A percentile compares a stretch with the other conserved stretches of the same genome.
Evolutionary conservation across 2,329 filamentous ascomycete genomes (phyloP).

Genomic region (Phialemonium atrogriseum): DNA sequence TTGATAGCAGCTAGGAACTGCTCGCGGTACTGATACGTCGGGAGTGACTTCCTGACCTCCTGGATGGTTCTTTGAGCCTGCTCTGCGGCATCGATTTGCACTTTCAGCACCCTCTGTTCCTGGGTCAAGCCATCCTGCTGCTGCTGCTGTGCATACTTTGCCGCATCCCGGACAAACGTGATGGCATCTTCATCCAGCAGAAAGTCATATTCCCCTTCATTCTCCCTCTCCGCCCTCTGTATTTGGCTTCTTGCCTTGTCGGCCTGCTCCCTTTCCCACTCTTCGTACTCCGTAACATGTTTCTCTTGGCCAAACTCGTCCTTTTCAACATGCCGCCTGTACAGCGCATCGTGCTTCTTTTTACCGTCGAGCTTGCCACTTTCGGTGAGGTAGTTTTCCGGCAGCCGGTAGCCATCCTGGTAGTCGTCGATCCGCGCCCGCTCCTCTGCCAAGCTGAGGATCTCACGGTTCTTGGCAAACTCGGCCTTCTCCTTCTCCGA

Average conservation of each 20-base stretch:
- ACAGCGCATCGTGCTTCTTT: conserved; percentile 82
- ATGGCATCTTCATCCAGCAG: conserved; percentile 70
- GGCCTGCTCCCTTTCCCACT: conserved; percentile 89
- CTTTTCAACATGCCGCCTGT: conserved; percentile 80
- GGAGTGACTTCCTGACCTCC: conserved; percentile 81
- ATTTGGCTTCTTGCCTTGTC: conserved; percentile 85
- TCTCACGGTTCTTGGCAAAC: conserved; percentile 81
- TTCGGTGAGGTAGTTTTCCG: conserved; percentile 91
- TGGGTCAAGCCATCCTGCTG: conserved; percentile 47
- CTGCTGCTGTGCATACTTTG: conserved; percentile 13
- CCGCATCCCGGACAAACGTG: conserved; percentile 17
- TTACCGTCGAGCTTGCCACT: conserved; percentile 82
- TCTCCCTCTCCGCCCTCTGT: conserved; percentile 61
- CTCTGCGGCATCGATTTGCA: conserved; percentile 81
- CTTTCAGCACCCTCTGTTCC: conserved; percentile 70
- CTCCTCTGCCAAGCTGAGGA: conserved; percentile 75
- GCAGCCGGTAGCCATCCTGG: conserved; percentile 84
- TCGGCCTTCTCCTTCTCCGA: conserved; percentile 76
- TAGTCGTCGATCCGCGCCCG: conserved; percentile 83
- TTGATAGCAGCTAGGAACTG: conserved; percentile 80
- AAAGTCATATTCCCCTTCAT: conserved; percentile 82
- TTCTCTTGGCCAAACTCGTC: conserved; percentile 84
- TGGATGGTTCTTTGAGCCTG: conserved; percentile 82
- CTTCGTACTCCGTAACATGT: conserved; percentile 87
- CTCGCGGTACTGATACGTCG: conserved; percentile 82